Evolutionary conservation across 176 grass and related monocot genomes (phyloP).

Genomic region (Luzula sylvatica): DNA sequence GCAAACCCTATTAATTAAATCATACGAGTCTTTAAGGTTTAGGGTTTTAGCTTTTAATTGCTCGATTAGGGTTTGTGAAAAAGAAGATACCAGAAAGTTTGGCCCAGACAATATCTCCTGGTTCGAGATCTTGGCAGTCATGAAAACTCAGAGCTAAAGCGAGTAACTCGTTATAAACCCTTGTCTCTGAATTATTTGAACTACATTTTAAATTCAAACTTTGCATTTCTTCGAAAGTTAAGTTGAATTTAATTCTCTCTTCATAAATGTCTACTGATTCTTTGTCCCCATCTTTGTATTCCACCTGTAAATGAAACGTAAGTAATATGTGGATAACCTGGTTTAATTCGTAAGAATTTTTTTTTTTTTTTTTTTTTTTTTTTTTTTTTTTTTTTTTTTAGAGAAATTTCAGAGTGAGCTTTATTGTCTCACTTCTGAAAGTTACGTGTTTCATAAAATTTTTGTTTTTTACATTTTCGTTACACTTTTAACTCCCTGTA

Average conservation of each 20-base stretch:
- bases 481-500: no score
- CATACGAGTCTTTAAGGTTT: no score
- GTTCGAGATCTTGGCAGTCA: slow-evolving; percentile 80
- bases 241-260: slow-evolving; percentile 75
- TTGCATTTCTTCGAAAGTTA: slow-evolving; percentile 63
- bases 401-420: no score
- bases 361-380: no score
- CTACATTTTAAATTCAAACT: slow-evolving; percentile 56
- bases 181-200: slow-evolving; percentile 54
- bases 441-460: no score
- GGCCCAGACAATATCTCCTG: slow-evolving; percentile 94
- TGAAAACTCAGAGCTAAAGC: slow-evolving; percentile 82
- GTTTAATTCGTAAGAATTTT: neutral
- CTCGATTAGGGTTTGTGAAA: neutral
- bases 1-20: slow-evolving; percentile 67
- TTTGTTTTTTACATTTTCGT: no score
- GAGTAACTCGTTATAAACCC: slow-evolving; percentile 70
- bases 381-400: no score
- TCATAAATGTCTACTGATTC: slow-evolving; percentile 46
- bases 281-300: slow-evolving; percentile 77
- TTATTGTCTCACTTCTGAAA: no score
- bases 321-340: neutral
- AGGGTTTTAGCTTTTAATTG: no score
- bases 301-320: slow-evolving; percentile 35
- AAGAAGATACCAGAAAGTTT: slow-evolving; percentile 80